These are phyloP conservation scores for Hortaea sp. DNA, from an alignment of 2,329 filamentous ascomycete species.

Conservation along the genomic window DNA sequence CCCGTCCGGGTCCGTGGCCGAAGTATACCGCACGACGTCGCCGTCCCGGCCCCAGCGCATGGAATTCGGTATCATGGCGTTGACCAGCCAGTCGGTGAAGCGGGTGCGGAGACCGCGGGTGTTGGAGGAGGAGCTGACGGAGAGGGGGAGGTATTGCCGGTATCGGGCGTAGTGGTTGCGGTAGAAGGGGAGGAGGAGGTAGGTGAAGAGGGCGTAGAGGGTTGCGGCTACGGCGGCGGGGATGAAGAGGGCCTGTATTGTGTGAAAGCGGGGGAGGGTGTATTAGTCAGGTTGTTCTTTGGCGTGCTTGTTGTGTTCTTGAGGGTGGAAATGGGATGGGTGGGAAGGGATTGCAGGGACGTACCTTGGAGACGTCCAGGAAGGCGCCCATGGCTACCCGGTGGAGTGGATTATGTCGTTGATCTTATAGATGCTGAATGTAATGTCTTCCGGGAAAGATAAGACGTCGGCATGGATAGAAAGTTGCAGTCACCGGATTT, in stretches of 20 bases:
- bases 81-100: slow-evolving; percentile 27
- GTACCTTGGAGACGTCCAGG: slow-evolving; percentile 3
- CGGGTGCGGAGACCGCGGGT: slow-evolving; percentile 21
- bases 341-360: not conserved
- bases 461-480: not conserved
- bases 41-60: slow-evolving; percentile 11
- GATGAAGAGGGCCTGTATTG: slow-evolving; percentile 32
- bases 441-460: not conserved
- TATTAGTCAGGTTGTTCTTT: not conserved
- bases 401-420: not conserved
- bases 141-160: slow-evolving; percentile 31
- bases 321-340: not conserved
- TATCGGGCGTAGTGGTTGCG: slow-evolving; percentile 36
- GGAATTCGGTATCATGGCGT: slow-evolving; percentile 22
- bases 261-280: not conserved
- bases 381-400: not conserved
- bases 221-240: slow-evolving; percentile 34
- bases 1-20: not conserved
- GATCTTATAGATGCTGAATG: not conserved
- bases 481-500: not conserved
- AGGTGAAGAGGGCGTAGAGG: slow-evolving; percentile 33
- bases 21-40: slow-evolving; percentile 10
- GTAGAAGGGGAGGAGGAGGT: slow-evolving; percentile 34
- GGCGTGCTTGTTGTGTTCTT: too few species aligned
- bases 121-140: slow-evolving; percentile 12